Evolutionary conservation across 345 rosid genomes (phyloP).

Genomic region (Bruguiera gymnorhiza): DNA sequence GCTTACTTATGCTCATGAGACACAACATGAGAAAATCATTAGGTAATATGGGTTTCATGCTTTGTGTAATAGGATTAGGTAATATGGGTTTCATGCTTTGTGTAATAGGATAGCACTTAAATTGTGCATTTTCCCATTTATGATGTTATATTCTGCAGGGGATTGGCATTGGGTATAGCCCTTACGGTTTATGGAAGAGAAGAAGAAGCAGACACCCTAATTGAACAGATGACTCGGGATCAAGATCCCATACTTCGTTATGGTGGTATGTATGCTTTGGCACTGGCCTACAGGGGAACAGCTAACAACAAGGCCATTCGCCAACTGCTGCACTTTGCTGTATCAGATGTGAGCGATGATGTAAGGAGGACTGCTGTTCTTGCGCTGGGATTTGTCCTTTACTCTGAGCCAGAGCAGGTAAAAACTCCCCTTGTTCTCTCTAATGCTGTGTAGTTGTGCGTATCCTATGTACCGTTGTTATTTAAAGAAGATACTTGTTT

Average conservation of each 20-base stretch:
- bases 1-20: conserved; percentile 98
- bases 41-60: conserved; percentile 45
- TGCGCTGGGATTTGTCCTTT: conserved; percentile 96
- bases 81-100: conserved; percentile 13
- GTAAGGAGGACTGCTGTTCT: conserved; percentile 98
- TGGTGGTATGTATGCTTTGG: conserved; percentile 99
- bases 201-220: conserved; percentile 97
- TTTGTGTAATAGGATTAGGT: conserved; percentile 38
- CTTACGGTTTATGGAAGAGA: conserved; percentile 98
- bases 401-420: conserved; percentile 98
- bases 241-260: conserved; percentile 98
- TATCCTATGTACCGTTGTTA: background rate
- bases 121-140: background rate
- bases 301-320: conserved; percentile 99
- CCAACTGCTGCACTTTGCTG: conserved; percentile 96
- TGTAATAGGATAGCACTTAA: conserved; percentile 1
- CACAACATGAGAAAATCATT: conserved; percentile 97
- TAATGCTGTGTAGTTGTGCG: background rate
- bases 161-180: conserved; percentile 93
- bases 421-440: conserved; percentile 7
- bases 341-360: conserved; percentile 98
- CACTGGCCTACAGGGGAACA: conserved; percentile 95
- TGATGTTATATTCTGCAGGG: conserved; percentile 42
- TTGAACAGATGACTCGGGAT: conserved; percentile 97
- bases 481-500: background rate